Evolutionary conservation across 2,329 filamentous ascomycete genomes (phyloP).

Genomic region (Sarocladium brachiariae): DNA sequence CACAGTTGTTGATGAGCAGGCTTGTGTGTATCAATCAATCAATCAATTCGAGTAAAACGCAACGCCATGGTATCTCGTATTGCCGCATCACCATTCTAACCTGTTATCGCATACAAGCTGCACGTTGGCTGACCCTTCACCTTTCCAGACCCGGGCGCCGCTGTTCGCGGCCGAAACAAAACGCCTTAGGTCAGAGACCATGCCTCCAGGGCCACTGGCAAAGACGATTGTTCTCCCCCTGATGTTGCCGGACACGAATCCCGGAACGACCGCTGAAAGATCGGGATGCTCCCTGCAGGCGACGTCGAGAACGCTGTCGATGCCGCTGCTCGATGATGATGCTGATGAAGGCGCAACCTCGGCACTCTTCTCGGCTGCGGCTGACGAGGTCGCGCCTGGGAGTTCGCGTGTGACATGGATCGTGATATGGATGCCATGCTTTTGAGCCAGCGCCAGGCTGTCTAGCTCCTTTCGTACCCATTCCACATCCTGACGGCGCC

Average conservation of each 20-base stretch:
- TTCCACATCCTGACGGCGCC: constrained; percentile 44
- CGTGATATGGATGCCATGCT: constrained; percentile 41
- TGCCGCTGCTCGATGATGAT: constrained; percentile 1
- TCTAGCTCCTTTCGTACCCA: constrained; percentile 55
- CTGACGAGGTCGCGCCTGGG: constrained; percentile 23
- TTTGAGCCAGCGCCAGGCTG: constrained; percentile 30
- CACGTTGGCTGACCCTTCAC: constrained; percentile 49
- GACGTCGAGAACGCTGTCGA: constrained; percentile 17
- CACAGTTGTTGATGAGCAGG: no score
- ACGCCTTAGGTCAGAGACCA: constrained; percentile 49
- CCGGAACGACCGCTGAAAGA: constrained; percentile 36
- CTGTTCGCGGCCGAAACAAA: constrained; percentile 49
- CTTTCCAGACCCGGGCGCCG: constrained; percentile 47
- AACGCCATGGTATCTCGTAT: neutral
- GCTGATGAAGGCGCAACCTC: constrained; percentile 3
- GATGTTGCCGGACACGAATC: constrained; percentile 40
- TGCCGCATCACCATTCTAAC: constrained; percentile 38
- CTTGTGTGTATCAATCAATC: no score
- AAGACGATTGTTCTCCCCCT: constrained; percentile 47
- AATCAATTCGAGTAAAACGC: no score
- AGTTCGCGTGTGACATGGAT: constrained; percentile 57
- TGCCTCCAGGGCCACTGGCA: constrained; percentile 52
- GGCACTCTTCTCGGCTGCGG: neutral
- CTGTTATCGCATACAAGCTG: constrained; percentile 54
- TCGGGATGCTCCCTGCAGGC: constrained; percentile 31